Percentiles rank a stretch among this genome's conserved stretches.
These are phyloP conservation scores for Poronia punctata DNA, from an alignment of 495 filamentous ascomycete genomes.

Conservation along the genomic window DNA sequence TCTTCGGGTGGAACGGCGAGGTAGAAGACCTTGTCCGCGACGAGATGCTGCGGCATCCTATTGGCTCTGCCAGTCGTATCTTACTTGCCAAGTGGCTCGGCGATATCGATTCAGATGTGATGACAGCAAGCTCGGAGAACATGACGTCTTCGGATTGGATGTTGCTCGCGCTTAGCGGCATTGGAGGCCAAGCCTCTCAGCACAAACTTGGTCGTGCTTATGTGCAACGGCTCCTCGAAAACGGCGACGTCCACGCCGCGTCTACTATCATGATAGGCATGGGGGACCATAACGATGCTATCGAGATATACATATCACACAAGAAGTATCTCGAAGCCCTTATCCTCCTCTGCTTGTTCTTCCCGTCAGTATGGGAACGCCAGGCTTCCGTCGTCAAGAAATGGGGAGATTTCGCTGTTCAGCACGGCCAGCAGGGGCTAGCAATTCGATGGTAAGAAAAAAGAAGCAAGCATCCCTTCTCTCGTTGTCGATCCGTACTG, in stretches of 20 bases:
- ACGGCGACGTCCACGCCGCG: slow-evolving; percentile 84
- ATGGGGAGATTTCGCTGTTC: slow-evolving; percentile 90
- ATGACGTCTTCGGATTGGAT: slow-evolving; percentile 94
- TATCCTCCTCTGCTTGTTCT: slow-evolving; percentile 67
- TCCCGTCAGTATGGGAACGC: slow-evolving; percentile 78
- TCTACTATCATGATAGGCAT: slow-evolving; percentile 86
- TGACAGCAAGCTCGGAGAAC: slow-evolving; percentile 71
- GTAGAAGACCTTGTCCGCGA: slow-evolving; percentile 77
- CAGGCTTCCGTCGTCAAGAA: slow-evolving; percentile 80
- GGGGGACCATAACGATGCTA: slow-evolving; percentile 87
- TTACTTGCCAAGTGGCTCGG: slow-evolving; percentile 88
- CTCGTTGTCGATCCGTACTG: not conserved
- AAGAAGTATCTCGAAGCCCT: slow-evolving; percentile 88
- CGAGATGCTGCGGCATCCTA: slow-evolving; percentile 69
- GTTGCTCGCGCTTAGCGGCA: slow-evolving; percentile 85
- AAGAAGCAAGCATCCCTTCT: not conserved
- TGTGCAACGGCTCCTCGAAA: slow-evolving; percentile 82
- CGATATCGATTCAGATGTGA: slow-evolving; percentile 72
- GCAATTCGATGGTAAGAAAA: slow-evolving; percentile 71
- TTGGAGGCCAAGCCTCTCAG: slow-evolving; percentile 70
- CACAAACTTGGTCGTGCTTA: slow-evolving; percentile 89
- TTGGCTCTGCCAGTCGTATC: slow-evolving; percentile 67
- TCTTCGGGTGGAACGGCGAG: slow-evolving; percentile 93
- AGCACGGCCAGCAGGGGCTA: slow-evolving; percentile 77
- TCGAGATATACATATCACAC: slow-evolving; percentile 93